Conservation (phyloP, 1,284 basidiomycete species). For the Sphagnurus paluster region DNA sequence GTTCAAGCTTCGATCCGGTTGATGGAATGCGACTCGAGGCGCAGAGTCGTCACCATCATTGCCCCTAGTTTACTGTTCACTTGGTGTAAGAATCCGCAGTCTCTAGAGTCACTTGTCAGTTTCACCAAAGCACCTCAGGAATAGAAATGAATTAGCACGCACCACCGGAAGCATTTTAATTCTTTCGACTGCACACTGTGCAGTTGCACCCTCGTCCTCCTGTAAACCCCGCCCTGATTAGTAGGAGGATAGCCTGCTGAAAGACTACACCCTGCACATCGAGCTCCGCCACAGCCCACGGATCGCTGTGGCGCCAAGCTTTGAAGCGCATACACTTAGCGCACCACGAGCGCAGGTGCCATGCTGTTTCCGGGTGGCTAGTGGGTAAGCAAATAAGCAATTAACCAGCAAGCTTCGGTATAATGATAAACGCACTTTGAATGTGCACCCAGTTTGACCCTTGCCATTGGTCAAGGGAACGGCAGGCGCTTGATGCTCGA, state of each 20-base stretch:
- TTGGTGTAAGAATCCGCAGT: no score
- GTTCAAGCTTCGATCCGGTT: no score
- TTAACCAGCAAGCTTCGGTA: no score
- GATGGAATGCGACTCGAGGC: slow-evolving; percentile 73
- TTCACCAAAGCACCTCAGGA: background rate
- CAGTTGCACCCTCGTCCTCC: slow-evolving; percentile 25
- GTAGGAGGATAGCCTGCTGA: slow-evolving; percentile 57
- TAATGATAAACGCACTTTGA: no score
- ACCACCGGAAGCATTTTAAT: slow-evolving; percentile 75
- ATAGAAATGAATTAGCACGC: slow-evolving; percentile 16
- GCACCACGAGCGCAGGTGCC: slow-evolving; percentile 75
- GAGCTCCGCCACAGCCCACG: slow-evolving; percentile 59
- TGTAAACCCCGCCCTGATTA: slow-evolving; percentile 62
- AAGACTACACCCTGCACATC: slow-evolving; percentile 63
- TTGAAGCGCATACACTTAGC: no score
- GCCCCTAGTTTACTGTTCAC: no score
- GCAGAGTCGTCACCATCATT: no score
- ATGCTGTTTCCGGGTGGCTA: slow-evolving; percentile 68
- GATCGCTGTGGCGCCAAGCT: no score
- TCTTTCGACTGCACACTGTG: slow-evolving; percentile 67
- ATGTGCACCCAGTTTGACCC: no score
- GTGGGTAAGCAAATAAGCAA: slow-evolving; percentile 1
- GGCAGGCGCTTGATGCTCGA: no score
- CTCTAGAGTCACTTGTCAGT: background rate
- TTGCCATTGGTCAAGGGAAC: no score